These are phyloP conservation scores for Blastomyces parvus DNA, from an alignment of 2,329 filamentous ascomycete species.

Conservation along the genomic window DNA sequence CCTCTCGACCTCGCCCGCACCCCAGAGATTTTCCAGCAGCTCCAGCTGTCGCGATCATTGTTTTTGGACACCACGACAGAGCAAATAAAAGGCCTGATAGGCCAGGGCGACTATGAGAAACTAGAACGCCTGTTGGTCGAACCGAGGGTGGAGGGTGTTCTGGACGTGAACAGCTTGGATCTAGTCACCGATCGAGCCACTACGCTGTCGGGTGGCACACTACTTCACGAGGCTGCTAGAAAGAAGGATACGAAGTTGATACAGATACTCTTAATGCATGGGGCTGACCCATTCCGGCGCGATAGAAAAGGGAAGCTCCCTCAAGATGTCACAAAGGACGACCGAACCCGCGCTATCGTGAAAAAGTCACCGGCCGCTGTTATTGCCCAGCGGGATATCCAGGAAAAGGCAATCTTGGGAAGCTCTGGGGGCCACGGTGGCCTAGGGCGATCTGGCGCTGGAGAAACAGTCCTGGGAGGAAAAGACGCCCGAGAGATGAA, in stretches of 20 bases:
- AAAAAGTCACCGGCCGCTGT: slow-evolving; percentile 93
- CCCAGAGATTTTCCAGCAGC: slow-evolving; percentile 88
- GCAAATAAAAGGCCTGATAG: slow-evolving; percentile 72
- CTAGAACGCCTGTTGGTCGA: slow-evolving; percentile 77
- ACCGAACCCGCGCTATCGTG: slow-evolving; percentile 74
- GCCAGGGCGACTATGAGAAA: slow-evolving; percentile 61
- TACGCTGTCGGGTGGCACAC: slow-evolving; percentile 72
- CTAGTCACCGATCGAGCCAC: slow-evolving; percentile 73
- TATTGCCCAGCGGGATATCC: slow-evolving; percentile 86
- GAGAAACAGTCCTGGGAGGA: slow-evolving; percentile 52
- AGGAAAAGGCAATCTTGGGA: slow-evolving; percentile 91
- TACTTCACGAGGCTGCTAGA: slow-evolving; percentile 86
- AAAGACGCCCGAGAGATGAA: slow-evolving; percentile 96
- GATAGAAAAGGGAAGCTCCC: slow-evolving; percentile 93
- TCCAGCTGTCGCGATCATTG: slow-evolving; percentile 80
- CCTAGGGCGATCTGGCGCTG: slow-evolving; percentile 35
- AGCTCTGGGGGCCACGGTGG: slow-evolving; percentile 54
- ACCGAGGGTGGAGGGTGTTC: slow-evolving; percentile 68
- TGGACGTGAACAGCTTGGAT: slow-evolving; percentile 89
- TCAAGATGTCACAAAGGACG: slow-evolving; percentile 93
- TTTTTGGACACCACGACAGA: slow-evolving; percentile 81
- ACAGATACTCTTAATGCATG: slow-evolving; percentile 81
- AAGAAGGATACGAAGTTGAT: slow-evolving; percentile 81
- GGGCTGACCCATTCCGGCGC: slow-evolving; percentile 88
- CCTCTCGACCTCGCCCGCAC: slow-evolving; percentile 82